Conservation (phyloP, 2,329 filamentous ascomycete species). For the Beauveria rudraprayagi region DNA sequence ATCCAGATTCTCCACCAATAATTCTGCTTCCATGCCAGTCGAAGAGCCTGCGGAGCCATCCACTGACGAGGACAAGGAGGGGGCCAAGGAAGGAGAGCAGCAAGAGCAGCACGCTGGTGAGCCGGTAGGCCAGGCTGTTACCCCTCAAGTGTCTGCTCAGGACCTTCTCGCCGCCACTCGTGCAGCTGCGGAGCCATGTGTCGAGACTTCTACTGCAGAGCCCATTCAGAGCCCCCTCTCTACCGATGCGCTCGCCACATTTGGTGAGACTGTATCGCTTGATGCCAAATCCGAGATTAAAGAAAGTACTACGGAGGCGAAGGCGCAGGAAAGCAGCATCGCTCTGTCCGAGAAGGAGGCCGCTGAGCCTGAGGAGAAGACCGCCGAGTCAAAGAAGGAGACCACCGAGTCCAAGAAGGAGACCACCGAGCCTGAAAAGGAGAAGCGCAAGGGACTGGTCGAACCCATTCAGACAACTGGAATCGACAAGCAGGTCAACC, state of each 20-base stretch:
- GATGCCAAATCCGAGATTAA: background rate
- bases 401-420: background rate
- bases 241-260: constrained; percentile 4
- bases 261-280: constrained; percentile 3
- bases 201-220: constrained; percentile 11
- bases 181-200: constrained; percentile 12
- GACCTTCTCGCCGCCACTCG: constrained; percentile 18
- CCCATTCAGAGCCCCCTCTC: background rate
- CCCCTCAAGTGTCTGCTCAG: constrained; percentile 20
- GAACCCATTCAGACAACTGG: constrained; percentile 55
- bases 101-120: background rate
- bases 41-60: background rate
- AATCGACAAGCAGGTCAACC: background rate
- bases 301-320: background rate
- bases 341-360: background rate
- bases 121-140: background rate
- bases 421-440: background rate
- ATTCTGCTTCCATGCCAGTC: background rate
- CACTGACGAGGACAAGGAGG: background rate
- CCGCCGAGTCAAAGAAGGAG: background rate
- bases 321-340: background rate
- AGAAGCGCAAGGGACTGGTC: constrained; percentile 23
- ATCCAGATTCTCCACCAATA: constrained; percentile 35
- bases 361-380: too few species aligned
- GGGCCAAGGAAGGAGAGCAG: background rate